Conservation (phyloP, 2,329 filamentous ascomycete genomes). For the Apiospora koreana region DNA sequence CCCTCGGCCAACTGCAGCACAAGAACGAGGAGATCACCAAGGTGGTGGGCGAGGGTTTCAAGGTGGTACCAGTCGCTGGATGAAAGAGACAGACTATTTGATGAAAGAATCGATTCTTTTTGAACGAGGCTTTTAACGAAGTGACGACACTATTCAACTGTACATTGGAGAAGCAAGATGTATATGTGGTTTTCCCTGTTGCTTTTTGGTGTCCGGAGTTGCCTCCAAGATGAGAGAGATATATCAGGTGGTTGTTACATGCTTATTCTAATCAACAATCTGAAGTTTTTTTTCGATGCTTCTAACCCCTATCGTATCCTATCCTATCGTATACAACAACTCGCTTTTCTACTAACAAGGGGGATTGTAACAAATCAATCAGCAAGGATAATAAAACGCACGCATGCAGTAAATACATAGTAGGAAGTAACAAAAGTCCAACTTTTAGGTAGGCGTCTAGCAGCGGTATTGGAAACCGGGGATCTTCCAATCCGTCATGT, state of each 20-base stretch:
- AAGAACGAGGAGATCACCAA: constrained; percentile 90
- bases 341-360: too few species aligned
- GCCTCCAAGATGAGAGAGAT: background rate
- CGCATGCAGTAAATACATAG: too few species aligned
- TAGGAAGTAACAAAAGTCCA: background rate
- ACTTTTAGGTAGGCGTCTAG: constrained; percentile 21
- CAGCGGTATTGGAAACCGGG: constrained; percentile 60
- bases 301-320: background rate
- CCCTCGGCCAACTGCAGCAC: constrained; percentile 84
- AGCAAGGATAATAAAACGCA: too few species aligned
- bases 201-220: background rate
- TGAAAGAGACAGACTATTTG: constrained; percentile 28
- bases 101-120: background rate
- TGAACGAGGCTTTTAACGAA: background rate
- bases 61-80: constrained; percentile 64
- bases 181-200: background rate
- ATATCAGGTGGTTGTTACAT: constrained; percentile 5
- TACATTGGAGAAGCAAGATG: background rate
- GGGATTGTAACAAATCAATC: too few species aligned
- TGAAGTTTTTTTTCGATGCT: background rate
- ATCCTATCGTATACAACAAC: background rate
- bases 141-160: background rate
- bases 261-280: background rate
- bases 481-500: constrained; percentile 61
- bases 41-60: constrained; percentile 74